Base-by-base conservation (phyloP, 2,329 filamentous ascomycete genomes). In the Xylaria sp. region DNA sequence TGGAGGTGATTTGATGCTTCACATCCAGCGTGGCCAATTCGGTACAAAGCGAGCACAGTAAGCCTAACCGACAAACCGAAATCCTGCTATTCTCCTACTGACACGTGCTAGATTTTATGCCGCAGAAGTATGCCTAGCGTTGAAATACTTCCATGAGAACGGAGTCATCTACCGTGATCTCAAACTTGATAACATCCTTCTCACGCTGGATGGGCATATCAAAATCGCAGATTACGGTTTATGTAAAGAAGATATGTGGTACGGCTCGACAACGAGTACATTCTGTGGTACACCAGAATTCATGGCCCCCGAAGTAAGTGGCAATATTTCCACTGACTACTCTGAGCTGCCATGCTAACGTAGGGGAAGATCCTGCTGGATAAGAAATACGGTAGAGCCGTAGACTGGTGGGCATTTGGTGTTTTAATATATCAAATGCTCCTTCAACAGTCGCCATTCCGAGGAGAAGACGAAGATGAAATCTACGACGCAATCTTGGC, bases 161-260 rank as follows among this genome's bases (percentile, higher is more conserved):
- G 96, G 96, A 64, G 96, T 99, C 77, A 98, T 99, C 75, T 99
- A 99, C 82, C 93, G 96, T 82, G 96, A 99, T 83, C 83, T 99
- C 78, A 99, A 99, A 84, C 92, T 93, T 7, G 89, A 91, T 81
- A 91, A 99, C 80, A 99, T 99, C 78, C 87, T 99, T 55, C 85
- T 99, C 76, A 97, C 94, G 1, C 86, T 97, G 54, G 96, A 99
- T 78, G 96, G 96, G 30, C 96, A 99, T 80, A 97, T 99, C 85
- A 98, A 98, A 86, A 94, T 99, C 85, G 96, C 89, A 61, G 96
- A 99, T 86, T 99, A 97, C 79, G 96, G 96, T 88, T 88, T 99
- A 57, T 99, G 97, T 85, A 99, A 99, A 82, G 96, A 99, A 79
- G 94, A 99, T 75, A 99, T 99, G 96, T 99, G 95, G 94, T 99